Percentiles rank a stretch among this genome's conserved stretches.
Conservation (phyloP, 768 basidiomycete genomes). For the Tulasnella sp. region DNA sequence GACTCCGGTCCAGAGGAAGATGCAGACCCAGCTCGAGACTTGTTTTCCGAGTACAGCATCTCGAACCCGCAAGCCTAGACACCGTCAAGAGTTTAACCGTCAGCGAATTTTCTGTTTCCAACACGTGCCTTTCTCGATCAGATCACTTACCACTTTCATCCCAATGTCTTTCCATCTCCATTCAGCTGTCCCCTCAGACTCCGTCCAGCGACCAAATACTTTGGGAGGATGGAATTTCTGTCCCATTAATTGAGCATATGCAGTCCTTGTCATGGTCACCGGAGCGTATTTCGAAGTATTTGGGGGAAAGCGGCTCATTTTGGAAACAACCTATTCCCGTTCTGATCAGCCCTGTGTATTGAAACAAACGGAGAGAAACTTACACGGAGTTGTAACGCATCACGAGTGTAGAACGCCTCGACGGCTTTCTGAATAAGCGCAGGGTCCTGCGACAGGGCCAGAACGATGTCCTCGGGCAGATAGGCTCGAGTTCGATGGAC, state of each 20-base stretch:
- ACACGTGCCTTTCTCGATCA: conserved; percentile 1
- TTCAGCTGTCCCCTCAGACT: conserved; percentile 57
- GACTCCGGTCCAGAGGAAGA: neutral
- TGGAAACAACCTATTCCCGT: conserved; percentile 59
- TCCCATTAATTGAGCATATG: conserved; percentile 86
- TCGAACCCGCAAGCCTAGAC: conserved; percentile 87
- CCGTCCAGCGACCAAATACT: conserved; percentile 65
- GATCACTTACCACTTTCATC: conserved; percentile 73
- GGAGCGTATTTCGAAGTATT: conserved; percentile 50
- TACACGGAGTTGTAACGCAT: conserved; percentile 82
- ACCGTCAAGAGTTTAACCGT: neutral
- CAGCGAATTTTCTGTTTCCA: neutral
- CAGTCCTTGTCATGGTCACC: conserved; percentile 76
- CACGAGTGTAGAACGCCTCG: conserved; percentile 92
- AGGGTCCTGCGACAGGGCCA: conserved; percentile 54
- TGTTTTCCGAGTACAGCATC: conserved; percentile 86
- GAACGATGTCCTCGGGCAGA: conserved; percentile 71
- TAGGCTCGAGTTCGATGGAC: conserved; percentile 71
- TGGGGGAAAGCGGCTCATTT: conserved; percentile 87
- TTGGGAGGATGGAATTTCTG: conserved; percentile 92
- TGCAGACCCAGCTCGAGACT: conserved; percentile 28
- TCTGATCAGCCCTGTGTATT: neutral
- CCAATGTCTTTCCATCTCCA: conserved; percentile 79
- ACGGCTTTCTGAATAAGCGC: conserved; percentile 76
- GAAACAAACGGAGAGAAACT: conserved; percentile 28